phyloP scores from a whole-genome alignment of 2,329 filamentous ascomycete species.

The Aureobasidium pullulans region DNA sequence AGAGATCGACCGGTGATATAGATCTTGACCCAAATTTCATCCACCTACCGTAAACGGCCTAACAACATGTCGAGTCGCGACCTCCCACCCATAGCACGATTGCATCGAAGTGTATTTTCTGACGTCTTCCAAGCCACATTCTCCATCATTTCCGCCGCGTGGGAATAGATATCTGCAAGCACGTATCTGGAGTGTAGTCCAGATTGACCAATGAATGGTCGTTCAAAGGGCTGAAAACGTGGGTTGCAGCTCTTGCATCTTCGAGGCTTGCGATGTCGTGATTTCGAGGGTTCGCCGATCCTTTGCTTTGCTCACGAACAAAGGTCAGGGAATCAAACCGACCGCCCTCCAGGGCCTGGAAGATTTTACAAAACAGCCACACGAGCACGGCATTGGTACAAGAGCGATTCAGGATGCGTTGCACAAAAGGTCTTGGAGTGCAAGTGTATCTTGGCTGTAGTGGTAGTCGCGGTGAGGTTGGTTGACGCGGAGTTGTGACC shows the following conservation, averaged over 20 bases:
- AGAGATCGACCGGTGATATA: neutral
- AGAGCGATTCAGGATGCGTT: too few species aligned
- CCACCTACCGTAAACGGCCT: neutral
- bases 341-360: too few species aligned
- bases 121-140: constrained; percentile 6
- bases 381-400: too few species aligned
- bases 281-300: neutral
- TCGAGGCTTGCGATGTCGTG: constrained; percentile 10
- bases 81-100: neutral
- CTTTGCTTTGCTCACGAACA: neutral
- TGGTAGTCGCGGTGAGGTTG: too few species aligned
- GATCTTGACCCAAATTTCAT: neutral
- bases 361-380: too few species aligned
- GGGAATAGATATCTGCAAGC: neutral
- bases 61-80: too few species aligned
- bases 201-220: neutral
- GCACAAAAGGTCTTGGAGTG: too few species aligned
- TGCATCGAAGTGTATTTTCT: constrained; percentile 1
- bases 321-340: neutral
- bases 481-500: too few species aligned
- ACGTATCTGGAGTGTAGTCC: neutral
- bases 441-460: too few species aligned
- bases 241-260: constrained; percentile 4
- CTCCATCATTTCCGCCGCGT: neutral
- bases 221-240: neutral